Evolutionary conservation across 768 basidiomycete genomes (phyloP), one percentile per base, ranked within the genome.

Genomic region (Pleurotus citrinopileatus): DNA sequence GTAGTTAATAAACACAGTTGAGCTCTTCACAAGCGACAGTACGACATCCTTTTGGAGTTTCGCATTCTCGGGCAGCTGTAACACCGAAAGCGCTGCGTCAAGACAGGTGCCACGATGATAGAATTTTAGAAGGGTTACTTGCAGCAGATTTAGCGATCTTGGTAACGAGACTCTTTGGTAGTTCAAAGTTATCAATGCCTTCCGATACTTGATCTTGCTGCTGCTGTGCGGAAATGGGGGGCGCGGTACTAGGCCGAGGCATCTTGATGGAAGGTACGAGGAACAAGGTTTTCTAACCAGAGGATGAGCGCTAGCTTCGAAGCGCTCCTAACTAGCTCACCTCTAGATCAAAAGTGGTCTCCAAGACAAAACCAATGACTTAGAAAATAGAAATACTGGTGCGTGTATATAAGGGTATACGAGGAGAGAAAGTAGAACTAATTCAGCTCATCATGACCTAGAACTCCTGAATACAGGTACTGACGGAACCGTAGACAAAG

Each of bases 1-100:
- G 61, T 94, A 96, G 67, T 90, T 95, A 60, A 99, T 94, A 67
- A 98, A 98, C 48, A 98, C 89, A 0, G 95, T 95, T 3, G 94
- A 92, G 26, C 88, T 87, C 65, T 94, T 94, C 12, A 89, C 78
- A 8, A 97, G 76, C 10, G 93, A 91, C 1, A 89, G 67, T 0
- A 94, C 84, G 0, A 91, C 89, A 55, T 98, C 96, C 58, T 94
- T 96, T 61, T 94, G 90, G 53, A 97, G 69, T 64, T 96, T 96
- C 10, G 86, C 80, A 60, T 84, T 87, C 0, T 92, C 87, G 4
- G 93, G 91, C 2, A 96, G 72, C 94, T 95, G 38, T 19, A 40
- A n/a, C n/a, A n/a, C n/a, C n/a, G n/a, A n/a, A n/a, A n/a, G n/a
- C 17, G 44, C 29, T 42, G 23, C 34, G 42, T 4, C 27, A 19